Conservation (phyloP, 768 basidiomycete species). For the Calocybe indica region DNA sequence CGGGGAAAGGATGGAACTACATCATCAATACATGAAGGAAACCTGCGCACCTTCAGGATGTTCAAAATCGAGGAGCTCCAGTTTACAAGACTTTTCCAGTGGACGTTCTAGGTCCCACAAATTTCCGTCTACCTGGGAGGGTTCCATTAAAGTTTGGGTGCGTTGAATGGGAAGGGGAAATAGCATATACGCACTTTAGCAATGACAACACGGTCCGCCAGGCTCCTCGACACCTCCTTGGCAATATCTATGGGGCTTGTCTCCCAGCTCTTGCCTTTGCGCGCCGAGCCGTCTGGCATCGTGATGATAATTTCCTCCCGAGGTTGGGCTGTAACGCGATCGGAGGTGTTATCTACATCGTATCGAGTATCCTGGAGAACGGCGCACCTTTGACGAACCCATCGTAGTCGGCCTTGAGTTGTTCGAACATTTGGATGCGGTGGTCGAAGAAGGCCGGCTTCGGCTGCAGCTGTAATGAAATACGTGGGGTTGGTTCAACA, state of each 20-base stretch:
- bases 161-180: not conserved
- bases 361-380: not conserved
- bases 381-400: constrained; percentile 66
- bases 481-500: constrained; percentile 1
- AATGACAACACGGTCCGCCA: constrained; percentile 88
- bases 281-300: constrained; percentile 79
- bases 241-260: constrained; percentile 91
- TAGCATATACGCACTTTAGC: constrained; percentile 61
- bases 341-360: not conserved
- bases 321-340: constrained; percentile 52
- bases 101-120: constrained; percentile 97
- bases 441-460: constrained; percentile 84
- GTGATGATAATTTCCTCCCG: constrained; percentile 81
- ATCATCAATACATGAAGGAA: not conserved
- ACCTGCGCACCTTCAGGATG: constrained; percentile 65
- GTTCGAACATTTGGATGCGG: constrained; percentile 85
- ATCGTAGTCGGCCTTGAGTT: constrained; percentile 80
- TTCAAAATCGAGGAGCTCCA: constrained; percentile 90
- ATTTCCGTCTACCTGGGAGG: constrained; percentile 64
- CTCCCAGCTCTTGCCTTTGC: constrained; percentile 88
- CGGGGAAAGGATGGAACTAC: not conserved
- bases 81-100: constrained; percentile 74
- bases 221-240: constrained; percentile 77
- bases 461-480: constrained; percentile 60
- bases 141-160: not conserved